These are phyloP conservation scores for Bacidia rubella DNA, from an alignment of 495 filamentous ascomycete species.

Conservation along the genomic window DNA sequence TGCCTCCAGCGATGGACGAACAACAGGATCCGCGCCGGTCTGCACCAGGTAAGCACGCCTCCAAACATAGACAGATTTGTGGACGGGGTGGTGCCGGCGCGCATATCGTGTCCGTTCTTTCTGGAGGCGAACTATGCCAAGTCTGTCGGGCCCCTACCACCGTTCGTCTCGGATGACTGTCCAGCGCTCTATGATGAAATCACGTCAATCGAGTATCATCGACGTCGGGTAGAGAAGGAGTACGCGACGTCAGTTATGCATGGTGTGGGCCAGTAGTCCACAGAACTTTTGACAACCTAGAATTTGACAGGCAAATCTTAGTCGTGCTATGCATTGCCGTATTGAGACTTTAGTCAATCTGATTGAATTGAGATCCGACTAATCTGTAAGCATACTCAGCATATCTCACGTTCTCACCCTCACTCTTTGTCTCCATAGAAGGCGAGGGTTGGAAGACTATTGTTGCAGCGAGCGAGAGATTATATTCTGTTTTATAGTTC, in stretches of 20 bases:
- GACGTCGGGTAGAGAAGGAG: background rate
- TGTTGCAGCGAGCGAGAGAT: too few species aligned
- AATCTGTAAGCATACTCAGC: too few species aligned
- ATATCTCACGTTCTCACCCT: too few species aligned
- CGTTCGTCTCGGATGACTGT: background rate
- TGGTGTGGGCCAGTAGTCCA: too few species aligned
- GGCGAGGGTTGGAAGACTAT: too few species aligned
- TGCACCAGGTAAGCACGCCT: constrained; percentile 2
- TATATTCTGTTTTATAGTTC: too few species aligned
- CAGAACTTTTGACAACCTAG: too few species aligned
- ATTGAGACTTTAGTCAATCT: too few species aligned
- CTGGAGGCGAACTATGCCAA: background rate
- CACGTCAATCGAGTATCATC: background rate
- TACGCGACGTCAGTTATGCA: background rate
- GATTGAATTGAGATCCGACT: too few species aligned
- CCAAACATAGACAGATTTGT: background rate
- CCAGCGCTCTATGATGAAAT: background rate
- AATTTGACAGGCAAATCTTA: too few species aligned
- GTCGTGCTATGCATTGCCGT: too few species aligned
- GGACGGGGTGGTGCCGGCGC: background rate
- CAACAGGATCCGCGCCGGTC: background rate
- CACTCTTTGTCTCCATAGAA: too few species aligned
- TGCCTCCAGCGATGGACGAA: constrained; percentile 4
- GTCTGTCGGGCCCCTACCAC: background rate
- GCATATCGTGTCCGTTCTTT: background rate